Percentiles rank a stretch among this genome's conserved stretches.
phyloP scores from a whole-genome alignment of 1,284 basidiomycete genomes.

The Cryptococcus depauperatus region DNA sequence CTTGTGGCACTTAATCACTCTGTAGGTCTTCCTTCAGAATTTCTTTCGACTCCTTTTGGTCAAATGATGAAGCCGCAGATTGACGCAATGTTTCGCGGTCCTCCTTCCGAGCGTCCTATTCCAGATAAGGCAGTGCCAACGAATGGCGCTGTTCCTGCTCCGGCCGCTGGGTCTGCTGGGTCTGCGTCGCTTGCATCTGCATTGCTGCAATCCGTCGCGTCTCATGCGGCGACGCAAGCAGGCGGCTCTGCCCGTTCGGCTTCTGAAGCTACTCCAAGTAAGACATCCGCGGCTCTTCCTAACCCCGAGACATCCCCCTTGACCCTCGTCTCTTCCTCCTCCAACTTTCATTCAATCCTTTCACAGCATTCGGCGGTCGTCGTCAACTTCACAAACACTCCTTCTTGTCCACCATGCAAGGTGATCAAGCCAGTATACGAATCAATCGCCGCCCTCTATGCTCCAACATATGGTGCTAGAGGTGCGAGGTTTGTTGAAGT shows the following conservation, averaged over 20 bases:
- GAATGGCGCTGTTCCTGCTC: slow-evolving; percentile 7
- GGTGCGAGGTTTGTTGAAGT: slow-evolving; percentile 63
- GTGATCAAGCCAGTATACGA: slow-evolving; percentile 60
- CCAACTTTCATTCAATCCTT: slow-evolving; percentile 53
- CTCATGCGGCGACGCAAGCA: slow-evolving; percentile 48
- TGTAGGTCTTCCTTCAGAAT: slow-evolving; percentile 74
- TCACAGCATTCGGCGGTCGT: slow-evolving; percentile 52
- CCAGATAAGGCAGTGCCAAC: slow-evolving; percentile 9
- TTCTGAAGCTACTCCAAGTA: slow-evolving; percentile 40
- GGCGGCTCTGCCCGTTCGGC: slow-evolving; percentile 23
- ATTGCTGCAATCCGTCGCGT: slow-evolving; percentile 58
- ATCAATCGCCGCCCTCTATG: slow-evolving; percentile 25
- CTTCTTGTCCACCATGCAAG: slow-evolving; percentile 57
- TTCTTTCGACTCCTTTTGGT: slow-evolving; percentile 83
- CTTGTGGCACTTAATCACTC: not conserved
- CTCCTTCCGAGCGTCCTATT: slow-evolving; percentile 42
- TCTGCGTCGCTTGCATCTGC: slow-evolving; percentile 54
- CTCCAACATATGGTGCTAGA: slow-evolving; percentile 27
- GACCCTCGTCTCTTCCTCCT: slow-evolving; percentile 53
- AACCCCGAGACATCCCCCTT: slow-evolving; percentile 56
- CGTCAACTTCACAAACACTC: slow-evolving; percentile 58
- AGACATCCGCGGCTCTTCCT: slow-evolving; percentile 2
- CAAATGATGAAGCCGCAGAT: slow-evolving; percentile 77
- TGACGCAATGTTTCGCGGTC: slow-evolving; percentile 68
- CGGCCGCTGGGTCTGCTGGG: slow-evolving; percentile 43